These are phyloP conservation scores for Lactuca sativa DNA, from an alignment of 129 eudicot genomes.

Conservation along the genomic window DNA sequence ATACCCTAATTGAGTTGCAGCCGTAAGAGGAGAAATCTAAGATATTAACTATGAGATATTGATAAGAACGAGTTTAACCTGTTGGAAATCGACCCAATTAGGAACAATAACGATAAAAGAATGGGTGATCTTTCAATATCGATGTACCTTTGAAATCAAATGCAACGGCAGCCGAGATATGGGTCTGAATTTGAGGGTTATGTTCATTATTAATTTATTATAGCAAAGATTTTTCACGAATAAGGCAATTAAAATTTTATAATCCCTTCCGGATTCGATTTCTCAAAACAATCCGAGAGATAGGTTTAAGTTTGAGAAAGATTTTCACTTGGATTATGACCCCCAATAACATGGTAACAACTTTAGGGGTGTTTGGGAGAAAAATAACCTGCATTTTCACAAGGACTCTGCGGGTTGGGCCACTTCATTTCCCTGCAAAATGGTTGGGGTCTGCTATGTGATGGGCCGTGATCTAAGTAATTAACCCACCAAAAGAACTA, in stretches of 20 bases:
- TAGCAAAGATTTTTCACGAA: background rate
- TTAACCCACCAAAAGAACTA: too few relatives aligned
- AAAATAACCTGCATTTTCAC: too few relatives aligned
- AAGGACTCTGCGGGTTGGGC: too few relatives aligned
- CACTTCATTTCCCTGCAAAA: too few relatives aligned
- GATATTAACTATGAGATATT: background rate
- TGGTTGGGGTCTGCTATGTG: too few relatives aligned
- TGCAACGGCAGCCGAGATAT: background rate
- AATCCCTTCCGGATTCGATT: background rate
- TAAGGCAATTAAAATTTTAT: background rate
- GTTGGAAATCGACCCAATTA: background rate
- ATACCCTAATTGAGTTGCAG: constrained; percentile 24
- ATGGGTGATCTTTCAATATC: constrained; percentile 15
- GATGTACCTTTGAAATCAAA: constrained; percentile 24
- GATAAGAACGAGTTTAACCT: background rate
- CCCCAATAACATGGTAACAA: background rate
- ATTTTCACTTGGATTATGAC: too few relatives aligned
- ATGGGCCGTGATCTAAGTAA: too few relatives aligned
- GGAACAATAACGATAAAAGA: constrained; percentile 2
- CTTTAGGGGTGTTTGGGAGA: too few relatives aligned
- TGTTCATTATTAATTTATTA: background rate
- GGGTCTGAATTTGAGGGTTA: constrained; percentile 2
- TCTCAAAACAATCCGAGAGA: background rate
- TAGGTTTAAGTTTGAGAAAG: background rate
- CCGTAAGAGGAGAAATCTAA: background rate